Evolutionary conservation across 2,329 filamentous ascomycete species (phyloP).

Genomic region (Chrysosporium keratinophilum): DNA sequence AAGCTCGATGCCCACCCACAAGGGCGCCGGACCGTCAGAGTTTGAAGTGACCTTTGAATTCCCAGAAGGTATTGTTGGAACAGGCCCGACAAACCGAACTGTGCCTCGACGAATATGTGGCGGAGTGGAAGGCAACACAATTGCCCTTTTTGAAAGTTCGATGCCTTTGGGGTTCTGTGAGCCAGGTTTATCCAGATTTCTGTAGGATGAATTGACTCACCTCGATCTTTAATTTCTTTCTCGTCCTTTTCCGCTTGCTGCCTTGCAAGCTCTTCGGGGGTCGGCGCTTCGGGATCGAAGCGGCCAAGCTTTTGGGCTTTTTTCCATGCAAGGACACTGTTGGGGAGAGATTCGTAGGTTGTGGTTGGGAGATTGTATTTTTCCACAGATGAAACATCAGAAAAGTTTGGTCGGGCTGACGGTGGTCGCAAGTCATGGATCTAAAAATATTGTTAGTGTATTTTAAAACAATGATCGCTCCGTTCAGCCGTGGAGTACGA

Average conservation of each 20-base stretch:
- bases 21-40: slow-evolving; percentile 20
- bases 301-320: slow-evolving; percentile 89
- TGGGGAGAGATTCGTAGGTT: slow-evolving; percentile 74
- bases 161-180: slow-evolving; percentile 30
- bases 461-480: background rate
- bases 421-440: slow-evolving; percentile 70
- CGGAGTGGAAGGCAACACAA: slow-evolving; percentile 34
- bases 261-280: slow-evolving; percentile 61
- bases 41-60: slow-evolving; percentile 15
- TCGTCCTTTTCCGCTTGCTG: slow-evolving; percentile 50
- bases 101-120: slow-evolving; percentile 37
- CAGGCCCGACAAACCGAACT: slow-evolving; percentile 35
- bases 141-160: slow-evolving; percentile 34
- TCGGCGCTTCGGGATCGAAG: slow-evolving; percentile 77
- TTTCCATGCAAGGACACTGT: slow-evolving; percentile 93
- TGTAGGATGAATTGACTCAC: slow-evolving; percentile 33
- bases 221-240: slow-evolving; percentile 56
- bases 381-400: slow-evolving; percentile 67
- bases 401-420: slow-evolving; percentile 65
- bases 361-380: slow-evolving; percentile 83
- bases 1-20: slow-evolving; percentile 51
- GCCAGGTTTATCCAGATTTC: background rate
- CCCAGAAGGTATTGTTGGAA: slow-evolving; percentile 30
- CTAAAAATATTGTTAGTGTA: slow-evolving; percentile 37
- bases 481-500: too few relatives aligned